Percentiles rank a stretch among this genome's conserved stretches.
Evolutionary conservation across 1,284 basidiomycete species (phyloP).

Genomic region (Papiliotrema laurentii): DNA sequence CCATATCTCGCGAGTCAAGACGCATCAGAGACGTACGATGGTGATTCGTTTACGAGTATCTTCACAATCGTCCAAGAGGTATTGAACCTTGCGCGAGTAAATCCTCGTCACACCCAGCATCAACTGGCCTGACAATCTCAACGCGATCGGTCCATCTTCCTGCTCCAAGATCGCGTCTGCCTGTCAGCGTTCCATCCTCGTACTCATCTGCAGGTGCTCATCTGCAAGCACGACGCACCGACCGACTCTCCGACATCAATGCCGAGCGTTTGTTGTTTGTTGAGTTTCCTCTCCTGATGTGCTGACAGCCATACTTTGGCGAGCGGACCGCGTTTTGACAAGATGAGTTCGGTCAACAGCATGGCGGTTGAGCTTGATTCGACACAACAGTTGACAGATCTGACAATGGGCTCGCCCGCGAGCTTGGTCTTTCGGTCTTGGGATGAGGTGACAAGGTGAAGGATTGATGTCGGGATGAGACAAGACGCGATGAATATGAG

Average conservation of each 20-base stretch:
- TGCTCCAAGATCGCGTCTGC: constrained; percentile 75
- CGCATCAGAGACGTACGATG: constrained; percentile 58
- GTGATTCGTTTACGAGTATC: constrained; percentile 94
- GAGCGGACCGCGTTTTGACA: constrained; percentile 86
- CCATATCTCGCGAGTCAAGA: constrained; percentile 2
- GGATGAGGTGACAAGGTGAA: too few relatives aligned
- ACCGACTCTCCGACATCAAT: constrained; percentile 92
- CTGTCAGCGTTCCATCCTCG: constrained; percentile 2
- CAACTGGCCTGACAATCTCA: constrained; percentile 89
- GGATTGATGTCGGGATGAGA: too few relatives aligned
- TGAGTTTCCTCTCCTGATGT: constrained; percentile 96
- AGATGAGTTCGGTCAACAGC: constrained; percentile 91
- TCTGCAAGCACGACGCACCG: constrained; percentile 55
- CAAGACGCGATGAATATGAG: too few relatives aligned
- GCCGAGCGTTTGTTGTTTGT: constrained; percentile 87
- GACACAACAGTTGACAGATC: too few relatives aligned
- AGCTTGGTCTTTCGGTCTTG: too few relatives aligned
- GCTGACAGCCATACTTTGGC: constrained; percentile 98
- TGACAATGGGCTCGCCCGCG: too few relatives aligned
- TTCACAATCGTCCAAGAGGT: constrained; percentile 94
- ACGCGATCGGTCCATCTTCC: constrained; percentile 77
- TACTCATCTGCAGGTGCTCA: too few relatives aligned
- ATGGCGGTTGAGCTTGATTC: too few relatives aligned
- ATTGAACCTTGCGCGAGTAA: constrained; percentile 95
- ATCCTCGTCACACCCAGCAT: constrained; percentile 94